Evolutionary conservation across 2,329 filamentous ascomycete species (phyloP).

Genomic region (Pestalotiopsis sp.): DNA sequence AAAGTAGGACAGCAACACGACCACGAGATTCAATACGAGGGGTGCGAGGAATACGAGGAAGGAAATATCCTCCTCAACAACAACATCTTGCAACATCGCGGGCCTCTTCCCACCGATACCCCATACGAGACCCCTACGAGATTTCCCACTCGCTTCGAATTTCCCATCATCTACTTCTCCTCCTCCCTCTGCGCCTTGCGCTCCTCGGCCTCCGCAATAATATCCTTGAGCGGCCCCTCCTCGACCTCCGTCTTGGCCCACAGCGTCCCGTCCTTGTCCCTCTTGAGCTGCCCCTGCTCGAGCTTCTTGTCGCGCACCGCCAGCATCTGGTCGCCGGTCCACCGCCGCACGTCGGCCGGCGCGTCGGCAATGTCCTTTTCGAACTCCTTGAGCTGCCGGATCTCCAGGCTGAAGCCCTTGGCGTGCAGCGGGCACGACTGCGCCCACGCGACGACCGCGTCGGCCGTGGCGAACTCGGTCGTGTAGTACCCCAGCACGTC

Average conservation of each 20-base stretch:
- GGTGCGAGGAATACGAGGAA: too few relatives aligned
- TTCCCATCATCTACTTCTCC: slow-evolving; percentile 37
- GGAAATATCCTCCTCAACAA: too few relatives aligned
- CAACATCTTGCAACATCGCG: too few relatives aligned
- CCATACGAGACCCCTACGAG: too few relatives aligned
- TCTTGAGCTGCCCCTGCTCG: background rate
- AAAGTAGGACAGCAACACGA: too few relatives aligned
- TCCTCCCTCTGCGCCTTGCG: background rate
- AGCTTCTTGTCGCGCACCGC: background rate
- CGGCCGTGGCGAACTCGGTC: background rate
- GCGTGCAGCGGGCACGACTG: background rate
- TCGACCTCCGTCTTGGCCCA: background rate
- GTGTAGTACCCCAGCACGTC: background rate
- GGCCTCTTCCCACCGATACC: too few relatives aligned
- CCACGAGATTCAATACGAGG: too few relatives aligned
- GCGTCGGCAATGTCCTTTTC: background rate
- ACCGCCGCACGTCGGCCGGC: background rate
- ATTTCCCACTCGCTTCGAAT: background rate
- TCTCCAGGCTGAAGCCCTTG: background rate
- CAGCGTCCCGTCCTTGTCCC: background rate
- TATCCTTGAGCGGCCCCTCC: background rate
- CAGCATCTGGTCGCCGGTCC: background rate
- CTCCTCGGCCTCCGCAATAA: background rate
- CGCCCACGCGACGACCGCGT: background rate
- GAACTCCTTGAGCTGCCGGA: background rate